A percentile compares a stretch with the other conserved stretches of the same genome.
These are phyloP conservation scores for Globisporangium carolinianum DNA, from an alignment of 352 stramenopile genomes.

Conservation along the genomic window DNA sequence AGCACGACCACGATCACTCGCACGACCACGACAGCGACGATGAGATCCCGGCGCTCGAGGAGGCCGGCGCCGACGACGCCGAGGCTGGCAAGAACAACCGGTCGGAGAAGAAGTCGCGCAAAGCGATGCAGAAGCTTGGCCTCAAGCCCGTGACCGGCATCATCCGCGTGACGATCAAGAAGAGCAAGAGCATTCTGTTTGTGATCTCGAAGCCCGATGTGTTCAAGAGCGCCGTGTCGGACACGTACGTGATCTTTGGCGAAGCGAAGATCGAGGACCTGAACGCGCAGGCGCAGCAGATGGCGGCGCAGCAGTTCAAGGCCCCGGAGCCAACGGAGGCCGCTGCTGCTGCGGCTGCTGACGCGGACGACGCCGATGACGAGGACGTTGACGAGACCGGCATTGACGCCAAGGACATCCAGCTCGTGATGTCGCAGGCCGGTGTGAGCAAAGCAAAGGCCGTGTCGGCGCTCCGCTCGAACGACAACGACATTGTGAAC, in stretches of 20 bases:
- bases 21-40: constrained; percentile 62
- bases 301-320: constrained; percentile 93
- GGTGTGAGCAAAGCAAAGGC: constrained; percentile 93
- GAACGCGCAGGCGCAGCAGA: constrained; percentile 81
- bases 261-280: constrained; percentile 99
- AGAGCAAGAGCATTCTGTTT: constrained; percentile 97
- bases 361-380: constrained; percentile 85
- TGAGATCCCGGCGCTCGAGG: constrained; percentile 75
- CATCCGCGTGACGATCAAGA: constrained; percentile 98
- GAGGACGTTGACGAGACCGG: constrained; percentile 93
- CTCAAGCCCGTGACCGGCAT: constrained; percentile 96
- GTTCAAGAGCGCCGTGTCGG: constrained; percentile 93
- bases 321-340: constrained; percentile 29
- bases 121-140: constrained; percentile 98
- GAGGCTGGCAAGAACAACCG: constrained; percentile 91
- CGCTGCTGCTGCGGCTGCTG: constrained; percentile 38
- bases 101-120: constrained; percentile 98
- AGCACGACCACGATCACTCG: constrained; percentile 31
- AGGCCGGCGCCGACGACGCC: constrained; percentile 58
- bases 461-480: constrained; percentile 95
- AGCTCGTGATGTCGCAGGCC: constrained; percentile 95
- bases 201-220: constrained; percentile 98
- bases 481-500: constrained; percentile 99
- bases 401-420: constrained; percentile 98
- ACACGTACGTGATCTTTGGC: constrained; percentile 98